Conservation (phyloP, 179 eudicot species). For the Actinidia polygama region DNA sequence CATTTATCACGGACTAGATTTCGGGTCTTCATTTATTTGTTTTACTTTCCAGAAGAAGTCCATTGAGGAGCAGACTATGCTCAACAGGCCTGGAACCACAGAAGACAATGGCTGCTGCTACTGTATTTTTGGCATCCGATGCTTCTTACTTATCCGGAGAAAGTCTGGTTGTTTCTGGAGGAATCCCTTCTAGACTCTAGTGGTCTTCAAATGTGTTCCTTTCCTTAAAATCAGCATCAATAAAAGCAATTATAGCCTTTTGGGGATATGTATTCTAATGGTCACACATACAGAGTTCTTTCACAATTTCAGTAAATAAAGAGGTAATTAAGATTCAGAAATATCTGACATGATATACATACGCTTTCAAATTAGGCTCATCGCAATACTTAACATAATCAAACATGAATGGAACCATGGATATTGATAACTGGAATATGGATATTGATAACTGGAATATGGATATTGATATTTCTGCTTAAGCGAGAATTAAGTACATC, state of each 20-base stretch:
- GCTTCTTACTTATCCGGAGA: slow-evolving; percentile 92
- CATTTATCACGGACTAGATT: too few relatives aligned
- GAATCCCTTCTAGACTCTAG: slow-evolving; percentile 74
- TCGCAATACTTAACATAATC: not conserved
- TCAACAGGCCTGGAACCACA: slow-evolving; percentile 82
- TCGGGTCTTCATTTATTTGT: not conserved
- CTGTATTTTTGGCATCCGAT: slow-evolving; percentile 81
- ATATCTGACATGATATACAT: too few relatives aligned
- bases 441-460: not conserved
- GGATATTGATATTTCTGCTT: not conserved
- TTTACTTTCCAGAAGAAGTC: slow-evolving; percentile 49
- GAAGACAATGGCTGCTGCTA: slow-evolving; percentile 89
- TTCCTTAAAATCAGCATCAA: not conserved
- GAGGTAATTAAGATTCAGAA: too few relatives aligned
- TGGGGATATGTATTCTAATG: too few relatives aligned
- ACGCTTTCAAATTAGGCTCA: too few relatives aligned
- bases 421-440: not conserved
- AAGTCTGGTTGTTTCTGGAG: slow-evolving; percentile 82
- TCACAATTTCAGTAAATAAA: too few relatives aligned
- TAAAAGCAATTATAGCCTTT: too few relatives aligned
- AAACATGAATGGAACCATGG: not conserved
- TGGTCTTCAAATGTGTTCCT: not conserved
- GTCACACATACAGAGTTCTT: too few relatives aligned
- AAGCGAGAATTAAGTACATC: not conserved
- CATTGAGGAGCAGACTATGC: slow-evolving; percentile 59